Evolutionary conservation across 805 yeast species (phyloP).

Genomic region (Wickerhamomyces chaumierensis): DNA sequence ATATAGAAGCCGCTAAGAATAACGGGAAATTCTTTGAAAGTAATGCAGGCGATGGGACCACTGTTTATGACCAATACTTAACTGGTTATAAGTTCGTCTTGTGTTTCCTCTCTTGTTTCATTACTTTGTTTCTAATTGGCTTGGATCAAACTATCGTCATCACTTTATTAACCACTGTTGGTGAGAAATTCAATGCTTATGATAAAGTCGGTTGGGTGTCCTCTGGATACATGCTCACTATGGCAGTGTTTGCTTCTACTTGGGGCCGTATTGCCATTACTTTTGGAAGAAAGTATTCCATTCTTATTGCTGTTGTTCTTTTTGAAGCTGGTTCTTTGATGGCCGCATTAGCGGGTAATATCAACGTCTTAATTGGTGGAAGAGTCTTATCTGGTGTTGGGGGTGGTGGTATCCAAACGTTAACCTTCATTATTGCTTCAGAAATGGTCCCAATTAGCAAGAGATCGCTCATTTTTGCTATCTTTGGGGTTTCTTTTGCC

Average conservation of each 20-base stretch:
- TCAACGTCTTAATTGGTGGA: constrained; percentile 59
- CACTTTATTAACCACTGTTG: constrained; percentile 38
- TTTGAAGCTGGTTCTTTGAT: constrained; percentile 56
- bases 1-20: neutral
- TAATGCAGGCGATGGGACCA: constrained; percentile 18
- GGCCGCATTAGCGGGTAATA: constrained; percentile 40
- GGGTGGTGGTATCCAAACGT: constrained; percentile 54
- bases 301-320: constrained; percentile 33
- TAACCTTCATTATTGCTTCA: constrained; percentile 44
- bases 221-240: constrained; percentile 42
- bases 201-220: constrained; percentile 49
- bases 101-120: constrained; percentile 13
- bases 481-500: constrained; percentile 25
- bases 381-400: constrained; percentile 64
- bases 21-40: constrained; percentile 9
- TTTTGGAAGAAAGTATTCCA: constrained; percentile 42
- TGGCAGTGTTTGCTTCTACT: constrained; percentile 40
- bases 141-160: constrained; percentile 51
- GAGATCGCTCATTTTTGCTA: constrained; percentile 13
- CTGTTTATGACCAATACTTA: constrained; percentile 10
- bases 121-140: constrained; percentile 26
- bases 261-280: constrained; percentile 49
- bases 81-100: constrained; percentile 6
- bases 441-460: constrained; percentile 30
- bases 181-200: constrained; percentile 36